Percentiles rank a stretch among this genome's conserved stretches.
These are phyloP conservation scores for Aspergillus affinis DNA, from an alignment of 495 filamentous ascomycete genomes.

Conservation along the genomic window DNA sequence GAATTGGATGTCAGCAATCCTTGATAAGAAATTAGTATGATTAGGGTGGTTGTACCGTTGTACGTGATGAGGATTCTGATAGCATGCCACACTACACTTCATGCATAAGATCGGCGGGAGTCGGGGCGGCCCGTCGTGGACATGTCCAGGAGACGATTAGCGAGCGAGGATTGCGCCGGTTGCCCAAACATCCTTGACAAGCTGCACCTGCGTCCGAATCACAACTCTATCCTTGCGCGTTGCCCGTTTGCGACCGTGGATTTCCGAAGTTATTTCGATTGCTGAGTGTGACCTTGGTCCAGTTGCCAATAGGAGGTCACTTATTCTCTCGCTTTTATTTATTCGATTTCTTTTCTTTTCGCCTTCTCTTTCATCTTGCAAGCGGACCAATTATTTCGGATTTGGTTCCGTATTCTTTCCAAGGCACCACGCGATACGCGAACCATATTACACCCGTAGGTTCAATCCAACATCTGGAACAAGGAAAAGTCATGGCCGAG, in stretches of 20 bases:
- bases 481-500: too few relatives aligned
- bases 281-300: constrained; percentile 1
- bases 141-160: constrained; percentile 28
- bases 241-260: constrained; percentile 17
- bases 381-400: too few relatives aligned
- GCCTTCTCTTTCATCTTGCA: not conserved
- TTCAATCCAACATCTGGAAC: too few relatives aligned
- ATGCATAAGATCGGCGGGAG: constrained; percentile 51
- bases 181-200: constrained; percentile 22
- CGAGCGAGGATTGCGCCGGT: constrained; percentile 17
- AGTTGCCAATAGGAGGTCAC: not conserved
- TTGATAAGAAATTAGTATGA: too few relatives aligned
- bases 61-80: not conserved
- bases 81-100: constrained; percentile 24
- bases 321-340: not conserved
- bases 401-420: too few relatives aligned
- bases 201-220: constrained; percentile 23
- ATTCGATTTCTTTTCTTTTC: not conserved
- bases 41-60: not conserved
- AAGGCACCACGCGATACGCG: too few relatives aligned
- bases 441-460: too few relatives aligned
- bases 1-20: not conserved
- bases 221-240: constrained; percentile 6
- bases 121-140: constrained; percentile 49
- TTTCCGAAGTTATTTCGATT: constrained; percentile 3